Evolutionary conservation across 2,329 filamentous ascomycete species (phyloP).

Genomic region (Fusarium xyrophilum): DNA sequence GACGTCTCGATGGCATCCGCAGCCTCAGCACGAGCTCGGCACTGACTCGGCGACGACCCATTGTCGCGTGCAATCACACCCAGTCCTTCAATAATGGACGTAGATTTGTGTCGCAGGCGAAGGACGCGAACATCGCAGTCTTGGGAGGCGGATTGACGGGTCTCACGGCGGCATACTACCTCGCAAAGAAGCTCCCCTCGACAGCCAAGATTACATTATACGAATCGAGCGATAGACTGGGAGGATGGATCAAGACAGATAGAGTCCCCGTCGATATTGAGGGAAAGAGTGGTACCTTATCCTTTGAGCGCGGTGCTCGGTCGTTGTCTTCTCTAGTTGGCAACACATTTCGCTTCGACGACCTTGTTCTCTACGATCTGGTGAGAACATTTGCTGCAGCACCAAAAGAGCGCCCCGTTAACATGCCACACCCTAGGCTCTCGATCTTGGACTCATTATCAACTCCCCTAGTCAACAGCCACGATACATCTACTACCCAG

Average conservation of each 20-base stretch:
- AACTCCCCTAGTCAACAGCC: constrained; percentile 54
- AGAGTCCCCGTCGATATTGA: constrained; percentile 62
- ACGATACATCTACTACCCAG: constrained; percentile 88
- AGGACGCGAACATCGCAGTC: constrained; percentile 63
- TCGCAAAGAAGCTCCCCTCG: constrained; percentile 69
- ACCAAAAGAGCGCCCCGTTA: constrained; percentile 3
- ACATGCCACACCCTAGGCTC: constrained; percentile 41
- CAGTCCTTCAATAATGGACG: constrained; percentile 11
- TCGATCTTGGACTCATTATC: constrained; percentile 52
- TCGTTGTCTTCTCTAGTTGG: constrained; percentile 67
- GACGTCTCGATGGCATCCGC: constrained; percentile 30
- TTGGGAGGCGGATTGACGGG: constrained; percentile 86
- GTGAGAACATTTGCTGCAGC: constrained; percentile 54
- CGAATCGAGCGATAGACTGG: constrained; percentile 72
- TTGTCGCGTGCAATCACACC: constrained; percentile 4
- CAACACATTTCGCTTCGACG: constrained; percentile 58
- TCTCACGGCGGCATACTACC: constrained; percentile 77
- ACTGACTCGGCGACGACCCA: constrained; percentile 16
- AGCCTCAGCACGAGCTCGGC: constrained; percentile 19
- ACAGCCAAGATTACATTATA: constrained; percentile 79
- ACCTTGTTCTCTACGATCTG: constrained; percentile 73
- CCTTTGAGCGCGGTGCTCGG: constrained; percentile 86
- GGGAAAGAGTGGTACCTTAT: constrained; percentile 63
- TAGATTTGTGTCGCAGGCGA: constrained; percentile 28
- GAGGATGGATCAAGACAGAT: constrained; percentile 84